Percentiles rank a stretch among this genome's conserved stretches.
Evolutionary conservation across 148 eudicot genomes (phyloP).

Genomic region (Cornus controversa): DNA sequence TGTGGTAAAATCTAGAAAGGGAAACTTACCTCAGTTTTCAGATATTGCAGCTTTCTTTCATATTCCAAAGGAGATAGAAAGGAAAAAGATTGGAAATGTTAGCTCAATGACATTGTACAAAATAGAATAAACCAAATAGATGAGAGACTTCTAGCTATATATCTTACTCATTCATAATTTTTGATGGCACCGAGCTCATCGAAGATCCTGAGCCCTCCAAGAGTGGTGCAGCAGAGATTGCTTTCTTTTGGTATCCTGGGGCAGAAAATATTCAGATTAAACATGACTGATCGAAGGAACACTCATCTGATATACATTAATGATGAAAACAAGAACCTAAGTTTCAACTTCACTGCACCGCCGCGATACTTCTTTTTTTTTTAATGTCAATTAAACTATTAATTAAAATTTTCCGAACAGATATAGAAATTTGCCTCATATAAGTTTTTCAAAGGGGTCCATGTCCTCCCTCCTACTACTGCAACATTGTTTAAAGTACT

Average conservation of each 20-base stretch:
- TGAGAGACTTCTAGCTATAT: neutral
- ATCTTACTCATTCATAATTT: neutral
- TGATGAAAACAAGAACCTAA: neutral
- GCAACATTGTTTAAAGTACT: too few species aligned
- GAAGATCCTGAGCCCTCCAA: too few species aligned
- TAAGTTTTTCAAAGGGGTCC: neutral
- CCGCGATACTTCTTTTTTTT: too few species aligned
- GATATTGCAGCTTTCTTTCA: neutral
- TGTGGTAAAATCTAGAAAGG: neutral
- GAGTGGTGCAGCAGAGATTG: neutral
- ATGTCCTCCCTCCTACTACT: neutral
- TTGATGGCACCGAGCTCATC: neutral
- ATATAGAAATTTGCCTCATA: too few species aligned
- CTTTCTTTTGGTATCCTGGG: neutral
- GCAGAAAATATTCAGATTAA: neutral
- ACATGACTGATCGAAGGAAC: neutral
- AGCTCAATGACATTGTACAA: neutral
- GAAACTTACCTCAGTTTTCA: neutral
- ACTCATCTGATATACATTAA: neutral
- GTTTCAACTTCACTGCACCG: neutral
- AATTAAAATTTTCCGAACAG: too few species aligned
- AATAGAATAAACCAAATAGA: neutral
- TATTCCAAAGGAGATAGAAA: neutral
- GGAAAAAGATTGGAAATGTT: neutral
- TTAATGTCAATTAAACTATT: too few species aligned